Conservation (phyloP, 148 eudicot genomes). For the Bassia scoparia region DNA sequence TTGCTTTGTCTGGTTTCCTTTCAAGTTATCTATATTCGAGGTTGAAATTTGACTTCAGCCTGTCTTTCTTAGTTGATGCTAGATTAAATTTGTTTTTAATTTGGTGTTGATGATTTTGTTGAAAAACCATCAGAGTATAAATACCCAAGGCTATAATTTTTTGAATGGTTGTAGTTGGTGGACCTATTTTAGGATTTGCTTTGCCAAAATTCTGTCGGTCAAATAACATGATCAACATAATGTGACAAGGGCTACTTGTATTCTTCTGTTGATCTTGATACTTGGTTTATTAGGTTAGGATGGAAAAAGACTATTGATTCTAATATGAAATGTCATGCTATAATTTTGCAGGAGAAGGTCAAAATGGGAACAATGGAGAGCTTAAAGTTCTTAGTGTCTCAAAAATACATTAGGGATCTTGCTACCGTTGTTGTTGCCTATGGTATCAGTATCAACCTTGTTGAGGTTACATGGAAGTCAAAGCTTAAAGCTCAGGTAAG, state of each 20-base stretch:
- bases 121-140: no score
- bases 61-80: neutral
- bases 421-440: conserved; percentile 95
- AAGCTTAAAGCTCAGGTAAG: conserved; percentile 99
- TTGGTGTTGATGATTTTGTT: neutral
- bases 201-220: neutral
- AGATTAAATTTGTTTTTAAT: no score
- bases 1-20: neutral
- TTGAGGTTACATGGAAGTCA: conserved; percentile 99
- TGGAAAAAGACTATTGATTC: conserved; percentile 15
- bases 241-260: neutral
- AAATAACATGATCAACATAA: neutral
- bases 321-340: neutral
- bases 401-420: conserved; percentile 83
- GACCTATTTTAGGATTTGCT: neutral
- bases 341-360: conserved; percentile 63
- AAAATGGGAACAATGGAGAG: conserved; percentile 99
- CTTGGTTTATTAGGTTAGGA: neutral
- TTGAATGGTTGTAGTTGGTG: no score
- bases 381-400: conserved; percentile 84
- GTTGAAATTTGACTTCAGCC: neutral
- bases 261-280: neutral
- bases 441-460: conserved; percentile 95
- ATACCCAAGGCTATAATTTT: no score
- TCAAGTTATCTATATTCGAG: neutral